Evolutionary conservation across 2,329 filamentous ascomycete species (phyloP), one percentile per base, ranked within the genome.

Genomic region (Ceratocystis ficicola): DNA sequence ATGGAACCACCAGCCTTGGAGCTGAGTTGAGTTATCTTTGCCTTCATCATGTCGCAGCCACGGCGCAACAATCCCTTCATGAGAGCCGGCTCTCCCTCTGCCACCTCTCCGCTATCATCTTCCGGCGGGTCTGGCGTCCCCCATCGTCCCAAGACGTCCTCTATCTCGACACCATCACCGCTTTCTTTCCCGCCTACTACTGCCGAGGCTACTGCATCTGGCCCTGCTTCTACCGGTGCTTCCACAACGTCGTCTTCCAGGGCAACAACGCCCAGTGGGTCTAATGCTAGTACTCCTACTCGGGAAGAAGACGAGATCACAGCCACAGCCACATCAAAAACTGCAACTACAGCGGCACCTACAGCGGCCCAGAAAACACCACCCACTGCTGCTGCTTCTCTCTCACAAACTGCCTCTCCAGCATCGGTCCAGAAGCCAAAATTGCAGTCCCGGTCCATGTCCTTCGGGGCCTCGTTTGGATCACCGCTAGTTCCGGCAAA

Each of bases 61-160:
- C 89, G 86, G 79, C 86, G 90, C 72, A 88, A 85, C 73, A 93
- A 90, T 76, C 88, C 89, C 17, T 95, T 96, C 74, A 80, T 82
- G 68, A 83, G 90, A 73, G 84, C 85, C 64, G 78, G 81, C 57
- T 87, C 88, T 17, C 81, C 86, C n/a, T 28, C 59, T n/a, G 62
- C 66, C 60, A 50, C 50, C 28, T 44, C 64, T 61, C 50, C 63
- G 60, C 44, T 57, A 4, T 48, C 63, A 12, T 50, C 64, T 30
- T 80, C 84, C 44, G 77, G 48, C 25, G 50, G 50, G 8, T 57
- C 52, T 28, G 52, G 74, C 61, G 74, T 75, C 48, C 71, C 76
- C 65, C 78, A 79, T 69, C 77, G 90, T 70, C 89, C 90, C 8
- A 92, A 90, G 73, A 95, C 91, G 2, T 83, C 85, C 66, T 79